A percentile compares a stretch with the other conserved stretches of the same genome.
phyloP scores from a whole-genome alignment of 495 filamentous ascomycete species.

The Aspergillus sparsus region DNA sequence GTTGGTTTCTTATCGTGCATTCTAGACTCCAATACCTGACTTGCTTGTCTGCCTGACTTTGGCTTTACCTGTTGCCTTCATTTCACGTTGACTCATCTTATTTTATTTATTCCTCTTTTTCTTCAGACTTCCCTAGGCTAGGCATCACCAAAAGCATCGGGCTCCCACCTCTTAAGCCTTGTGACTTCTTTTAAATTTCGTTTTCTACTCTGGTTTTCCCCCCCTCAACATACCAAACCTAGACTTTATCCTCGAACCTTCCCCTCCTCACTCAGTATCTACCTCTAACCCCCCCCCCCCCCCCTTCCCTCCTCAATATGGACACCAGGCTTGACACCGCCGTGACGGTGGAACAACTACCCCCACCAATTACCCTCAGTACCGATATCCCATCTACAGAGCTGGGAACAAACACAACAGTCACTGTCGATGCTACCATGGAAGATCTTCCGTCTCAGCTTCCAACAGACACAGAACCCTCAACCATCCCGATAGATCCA shows the following conservation, averaged over 20 bases:
- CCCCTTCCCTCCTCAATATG: constrained; percentile 26
- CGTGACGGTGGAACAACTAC: constrained; percentile 21
- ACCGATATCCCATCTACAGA: constrained; percentile 14
- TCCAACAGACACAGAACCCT: constrained; percentile 6
- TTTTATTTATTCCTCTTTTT: constrained; percentile 1
- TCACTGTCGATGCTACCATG: constrained; percentile 7
- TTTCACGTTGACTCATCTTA: constrained; percentile 14
- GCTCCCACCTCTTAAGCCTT: not conserved
- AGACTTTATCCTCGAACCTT: not conserved
- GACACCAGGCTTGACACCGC: constrained; percentile 25
- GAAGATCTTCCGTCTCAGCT: constrained; percentile 9
- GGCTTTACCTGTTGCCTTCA: constrained; percentile 8
- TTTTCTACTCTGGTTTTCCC: constrained; percentile 7
- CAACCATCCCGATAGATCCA: not conserved
- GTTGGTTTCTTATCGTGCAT: constrained; percentile 24
- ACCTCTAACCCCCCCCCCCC: constrained; percentile 8
- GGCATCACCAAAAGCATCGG: not conserved
- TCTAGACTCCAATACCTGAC: constrained; percentile 18
- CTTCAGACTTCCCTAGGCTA: not conserved
- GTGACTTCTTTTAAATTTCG: not conserved
- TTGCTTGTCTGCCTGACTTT: constrained; percentile 15
- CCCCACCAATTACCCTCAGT: constrained; percentile 18
- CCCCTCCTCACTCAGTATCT: constrained; percentile 10
- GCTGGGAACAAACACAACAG: constrained; percentile 6
- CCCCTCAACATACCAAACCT: not conserved